Percentiles rank a stretch among this genome's conserved stretches.
Conservation (phyloP, 2,329 filamentous ascomycete species). For the Diplodia mutila region DNA sequence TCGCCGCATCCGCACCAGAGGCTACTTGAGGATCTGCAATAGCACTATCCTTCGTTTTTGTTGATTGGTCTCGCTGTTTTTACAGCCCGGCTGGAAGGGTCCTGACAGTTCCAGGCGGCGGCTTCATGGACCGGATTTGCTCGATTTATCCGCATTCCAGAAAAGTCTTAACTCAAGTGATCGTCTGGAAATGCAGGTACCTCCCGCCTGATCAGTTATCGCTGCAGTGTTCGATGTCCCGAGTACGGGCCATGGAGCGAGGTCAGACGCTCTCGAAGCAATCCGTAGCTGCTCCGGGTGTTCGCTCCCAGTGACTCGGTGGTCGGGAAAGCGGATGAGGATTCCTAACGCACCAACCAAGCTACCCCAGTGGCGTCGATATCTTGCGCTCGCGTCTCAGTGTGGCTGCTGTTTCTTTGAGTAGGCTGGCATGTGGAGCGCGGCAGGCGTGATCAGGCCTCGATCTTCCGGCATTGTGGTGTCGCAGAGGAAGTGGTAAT, state of each 20-base stretch:
- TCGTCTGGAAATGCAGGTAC: constrained; percentile 6
- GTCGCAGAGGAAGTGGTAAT: not conserved
- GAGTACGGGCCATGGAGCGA: not conserved
- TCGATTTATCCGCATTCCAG: not conserved
- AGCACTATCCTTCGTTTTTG: not conserved
- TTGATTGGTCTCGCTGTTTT: not conserved
- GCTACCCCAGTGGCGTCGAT: not conserved
- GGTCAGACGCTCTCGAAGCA: not conserved
- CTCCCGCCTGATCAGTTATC: not conserved
- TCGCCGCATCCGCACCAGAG: not conserved
- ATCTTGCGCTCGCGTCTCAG: not conserved
- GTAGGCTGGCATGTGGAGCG: not conserved
- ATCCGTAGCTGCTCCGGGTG: not conserved
- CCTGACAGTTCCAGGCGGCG: not conserved
- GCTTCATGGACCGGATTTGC: not conserved
- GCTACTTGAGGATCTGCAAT: not conserved
- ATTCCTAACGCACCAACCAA: not conserved
- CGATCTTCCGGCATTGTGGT: not conserved
- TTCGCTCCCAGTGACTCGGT: not conserved
- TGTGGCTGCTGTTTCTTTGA: not conserved
- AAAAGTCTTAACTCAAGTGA: not conserved
- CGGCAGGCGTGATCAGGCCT: not conserved
- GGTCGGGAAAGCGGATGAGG: not conserved
- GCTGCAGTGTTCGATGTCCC: not conserved
- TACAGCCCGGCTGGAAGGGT: not conserved